Conservation (phyloP, 495 filamentous ascomycete species). For the Elaphomyces granulatus region DNA sequence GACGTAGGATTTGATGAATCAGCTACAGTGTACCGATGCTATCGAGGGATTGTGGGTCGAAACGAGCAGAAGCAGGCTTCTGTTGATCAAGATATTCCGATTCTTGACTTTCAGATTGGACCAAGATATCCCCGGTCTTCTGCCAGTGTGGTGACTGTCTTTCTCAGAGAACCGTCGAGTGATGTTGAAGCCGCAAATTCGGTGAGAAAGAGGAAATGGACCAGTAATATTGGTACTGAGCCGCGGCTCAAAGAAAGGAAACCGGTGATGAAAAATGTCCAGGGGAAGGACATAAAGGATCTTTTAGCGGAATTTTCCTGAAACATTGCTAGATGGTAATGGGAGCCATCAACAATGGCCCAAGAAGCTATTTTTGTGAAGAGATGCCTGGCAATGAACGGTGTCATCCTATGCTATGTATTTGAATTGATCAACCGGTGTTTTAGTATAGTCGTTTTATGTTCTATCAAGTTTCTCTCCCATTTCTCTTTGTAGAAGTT, state of each 20-base stretch:
- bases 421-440: no score
- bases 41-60: slow-evolving; percentile 4
- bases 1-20: neutral
- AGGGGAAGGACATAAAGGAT: slow-evolving; percentile 4
- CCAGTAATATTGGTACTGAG: neutral
- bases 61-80: neutral
- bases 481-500: no score
- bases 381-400: no score
- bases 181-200: no score
- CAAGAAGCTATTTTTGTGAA: no score
- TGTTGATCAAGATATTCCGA: slow-evolving; percentile 4
- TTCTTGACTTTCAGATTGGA: slow-evolving; percentile 16
- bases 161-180: neutral
- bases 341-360: no score
- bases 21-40: slow-evolving; percentile 8
- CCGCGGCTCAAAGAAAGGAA: neutral
- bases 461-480: no score
- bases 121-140: neutral
- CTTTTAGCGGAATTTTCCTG: slow-evolving; percentile 2
- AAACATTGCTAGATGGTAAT: no score
- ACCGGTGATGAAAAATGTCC: slow-evolving; percentile 2
- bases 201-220: neutral
- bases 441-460: no score
- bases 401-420: no score
- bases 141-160: neutral